Conservation (phyloP, 192 early-diverging fungal species). For the Backusella morwellensis region DNA sequence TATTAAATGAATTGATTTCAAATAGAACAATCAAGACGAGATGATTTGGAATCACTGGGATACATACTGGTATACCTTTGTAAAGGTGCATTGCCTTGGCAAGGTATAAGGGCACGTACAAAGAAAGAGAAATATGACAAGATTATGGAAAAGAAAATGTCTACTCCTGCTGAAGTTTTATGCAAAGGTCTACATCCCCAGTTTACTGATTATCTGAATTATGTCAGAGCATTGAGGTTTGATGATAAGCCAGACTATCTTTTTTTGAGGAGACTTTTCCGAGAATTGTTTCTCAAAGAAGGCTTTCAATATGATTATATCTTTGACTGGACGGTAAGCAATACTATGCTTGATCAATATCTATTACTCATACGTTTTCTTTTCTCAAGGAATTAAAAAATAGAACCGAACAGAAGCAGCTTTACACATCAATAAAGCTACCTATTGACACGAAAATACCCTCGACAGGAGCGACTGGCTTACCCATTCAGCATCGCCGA, state of each 20-base stretch:
- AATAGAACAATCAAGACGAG: conserved; percentile 85
- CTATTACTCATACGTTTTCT: not conserved
- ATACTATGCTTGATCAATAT: not conserved
- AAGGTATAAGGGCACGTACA: conserved; percentile 85
- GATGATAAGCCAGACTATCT: conserved; percentile 92
- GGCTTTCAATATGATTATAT: conserved; percentile 86
- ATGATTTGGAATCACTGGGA: conserved; percentile 87
- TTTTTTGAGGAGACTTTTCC: conserved; percentile 82
- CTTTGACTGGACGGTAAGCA: conserved; percentile 87
- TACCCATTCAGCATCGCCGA: not conserved
- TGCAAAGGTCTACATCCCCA: conserved; percentile 83
- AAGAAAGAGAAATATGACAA: conserved; percentile 94
- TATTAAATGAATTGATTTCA: not conserved
- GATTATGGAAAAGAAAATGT: conserved; percentile 94
- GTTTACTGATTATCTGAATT: conserved; percentile 86
- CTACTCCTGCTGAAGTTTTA: conserved; percentile 74
- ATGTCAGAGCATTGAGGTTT: conserved; percentile 78
- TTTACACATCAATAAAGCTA: not conserved
- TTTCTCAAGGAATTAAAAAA: not conserved
- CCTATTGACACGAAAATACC: not conserved
- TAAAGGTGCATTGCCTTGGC: conserved; percentile 89
- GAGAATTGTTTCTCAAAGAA: conserved; percentile 80
- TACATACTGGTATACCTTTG: conserved; percentile 93
- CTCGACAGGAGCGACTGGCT: not conserved
- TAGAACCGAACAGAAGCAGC: not conserved